phyloP scores from a whole-genome alignment of 2,329 filamentous ascomycete species.

The Calonectria multiphialidica region DNA sequence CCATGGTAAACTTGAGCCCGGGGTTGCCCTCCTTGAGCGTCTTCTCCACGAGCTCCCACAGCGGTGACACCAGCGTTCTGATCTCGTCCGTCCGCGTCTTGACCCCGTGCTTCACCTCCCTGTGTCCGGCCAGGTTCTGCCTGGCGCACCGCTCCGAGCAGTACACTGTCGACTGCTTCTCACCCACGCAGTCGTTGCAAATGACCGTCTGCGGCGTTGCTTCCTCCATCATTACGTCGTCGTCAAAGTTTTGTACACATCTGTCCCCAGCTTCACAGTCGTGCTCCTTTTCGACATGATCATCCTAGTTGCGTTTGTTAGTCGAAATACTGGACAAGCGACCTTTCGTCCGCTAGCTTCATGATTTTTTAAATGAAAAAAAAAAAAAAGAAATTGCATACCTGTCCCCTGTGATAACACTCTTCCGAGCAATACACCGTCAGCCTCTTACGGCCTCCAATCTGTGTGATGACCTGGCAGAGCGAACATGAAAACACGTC shows the following conservation, averaged over 20 bases:
- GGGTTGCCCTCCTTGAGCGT: slow-evolving; percentile 48
- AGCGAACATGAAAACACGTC: slow-evolving; percentile 57
- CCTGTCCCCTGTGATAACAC: slow-evolving; percentile 56
- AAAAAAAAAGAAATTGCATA: slow-evolving; percentile 47
- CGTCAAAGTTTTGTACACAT: slow-evolving; percentile 55
- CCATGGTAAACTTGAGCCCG: slow-evolving; percentile 45
- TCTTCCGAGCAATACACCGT: slow-evolving; percentile 60
- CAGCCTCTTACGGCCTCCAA: slow-evolving; percentile 50
- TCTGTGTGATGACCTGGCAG: slow-evolving; percentile 57
- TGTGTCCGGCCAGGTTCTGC: slow-evolving; percentile 55
- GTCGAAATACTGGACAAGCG: neutral
- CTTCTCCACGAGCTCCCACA: slow-evolving; percentile 43
- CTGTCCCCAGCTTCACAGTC: slow-evolving; percentile 55
- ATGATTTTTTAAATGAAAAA: neutral
- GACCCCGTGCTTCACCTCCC: slow-evolving; percentile 48
- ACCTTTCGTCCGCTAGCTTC: neutral
- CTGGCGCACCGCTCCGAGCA: slow-evolving; percentile 58
- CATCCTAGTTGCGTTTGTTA: slow-evolving; percentile 50
- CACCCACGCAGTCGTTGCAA: slow-evolving; percentile 56
- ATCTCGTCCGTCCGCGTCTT: slow-evolving; percentile 40
- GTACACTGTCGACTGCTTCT: slow-evolving; percentile 52
- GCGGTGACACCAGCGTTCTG: slow-evolving; percentile 34
- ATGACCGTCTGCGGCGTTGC: slow-evolving; percentile 46
- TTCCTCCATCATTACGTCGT: slow-evolving; percentile 55
- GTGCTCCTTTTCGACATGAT: slow-evolving; percentile 54